These are phyloP conservation scores for Penicillium sp. DNA, from an alignment of 2,329 filamentous ascomycete species.

Conservation along the genomic window DNA sequence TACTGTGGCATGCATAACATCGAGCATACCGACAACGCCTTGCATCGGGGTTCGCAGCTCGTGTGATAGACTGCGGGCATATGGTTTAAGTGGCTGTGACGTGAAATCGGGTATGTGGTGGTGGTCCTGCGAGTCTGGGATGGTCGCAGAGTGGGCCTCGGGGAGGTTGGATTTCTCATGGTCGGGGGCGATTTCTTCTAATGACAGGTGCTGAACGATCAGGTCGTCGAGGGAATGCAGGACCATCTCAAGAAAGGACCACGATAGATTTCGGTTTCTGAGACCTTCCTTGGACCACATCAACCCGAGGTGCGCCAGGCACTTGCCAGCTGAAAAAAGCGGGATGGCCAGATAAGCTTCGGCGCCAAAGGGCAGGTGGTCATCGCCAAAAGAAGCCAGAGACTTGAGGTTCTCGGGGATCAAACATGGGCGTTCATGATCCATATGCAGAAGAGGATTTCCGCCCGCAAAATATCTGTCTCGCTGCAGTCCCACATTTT, in stretches of 20 bases:
- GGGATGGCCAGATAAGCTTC: constrained; percentile 72
- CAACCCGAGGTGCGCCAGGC: constrained; percentile 71
- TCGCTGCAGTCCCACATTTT: constrained; percentile 57
- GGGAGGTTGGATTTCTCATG: constrained; percentile 32
- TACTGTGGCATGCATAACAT: constrained; percentile 75
- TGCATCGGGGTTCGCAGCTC: constrained; percentile 76
- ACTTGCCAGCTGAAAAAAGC: constrained; percentile 67
- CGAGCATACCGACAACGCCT: constrained; percentile 75
- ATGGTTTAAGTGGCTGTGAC: constrained; percentile 70
- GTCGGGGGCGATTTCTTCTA: constrained; percentile 47
- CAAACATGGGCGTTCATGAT: constrained; percentile 71
- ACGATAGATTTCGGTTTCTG: constrained; percentile 59
- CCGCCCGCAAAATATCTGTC: constrained; percentile 69
- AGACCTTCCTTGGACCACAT: constrained; percentile 71
- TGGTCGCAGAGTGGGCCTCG: constrained; percentile 24
- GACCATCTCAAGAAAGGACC: constrained; percentile 70
- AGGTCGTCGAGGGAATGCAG: constrained; percentile 71
- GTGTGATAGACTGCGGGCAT: constrained; percentile 73
- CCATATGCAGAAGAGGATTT: constrained; percentile 71
- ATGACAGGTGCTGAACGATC: constrained; percentile 62
- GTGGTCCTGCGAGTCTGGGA: constrained; percentile 42
- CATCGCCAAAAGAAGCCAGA: constrained; percentile 63
- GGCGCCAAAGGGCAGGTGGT: constrained; percentile 62
- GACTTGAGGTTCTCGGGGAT: constrained; percentile 66
- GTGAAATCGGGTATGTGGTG: constrained; percentile 60